These are phyloP conservation scores for Penicillium sp. DNA, from an alignment of 2,329 filamentous ascomycete genomes.

Conservation along the genomic window DNA sequence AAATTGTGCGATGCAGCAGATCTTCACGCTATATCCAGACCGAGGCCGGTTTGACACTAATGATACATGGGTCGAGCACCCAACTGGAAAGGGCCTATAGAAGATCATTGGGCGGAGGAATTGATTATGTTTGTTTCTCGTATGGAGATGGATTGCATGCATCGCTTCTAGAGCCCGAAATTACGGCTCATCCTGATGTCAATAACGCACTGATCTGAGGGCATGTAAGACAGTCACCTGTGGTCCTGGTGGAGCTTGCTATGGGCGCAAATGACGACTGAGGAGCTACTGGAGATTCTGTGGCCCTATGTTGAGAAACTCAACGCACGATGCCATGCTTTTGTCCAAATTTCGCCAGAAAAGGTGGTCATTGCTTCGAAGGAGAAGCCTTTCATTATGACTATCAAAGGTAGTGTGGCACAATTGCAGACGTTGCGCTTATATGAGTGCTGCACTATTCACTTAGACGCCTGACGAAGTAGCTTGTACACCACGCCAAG, in stretches of 20 bases:
- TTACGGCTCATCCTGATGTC: slow-evolving; percentile 18
- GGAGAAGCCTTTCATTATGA: slow-evolving; percentile 20
- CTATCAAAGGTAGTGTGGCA: slow-evolving; percentile 20
- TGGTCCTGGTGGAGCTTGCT: slow-evolving; percentile 22
- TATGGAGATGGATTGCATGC: slow-evolving; percentile 25
- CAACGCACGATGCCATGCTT: slow-evolving; percentile 18
- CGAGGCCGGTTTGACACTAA: slow-evolving; percentile 19
- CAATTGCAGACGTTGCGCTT: slow-evolving; percentile 11
- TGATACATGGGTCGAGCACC: slow-evolving; percentile 26
- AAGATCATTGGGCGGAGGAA: slow-evolving; percentile 25
- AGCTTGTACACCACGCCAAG: not conserved
- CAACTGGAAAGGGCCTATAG: slow-evolving; percentile 22
- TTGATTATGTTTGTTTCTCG: slow-evolving; percentile 15
- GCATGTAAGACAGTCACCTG: slow-evolving; percentile 16
- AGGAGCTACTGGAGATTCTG: slow-evolving; percentile 3
- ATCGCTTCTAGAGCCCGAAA: slow-evolving; percentile 22
- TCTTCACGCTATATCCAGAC: slow-evolving; percentile 22
- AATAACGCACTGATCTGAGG: slow-evolving; percentile 25
- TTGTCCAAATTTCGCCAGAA: slow-evolving; percentile 15
- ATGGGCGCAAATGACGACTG: slow-evolving; percentile 2
- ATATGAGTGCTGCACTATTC: slow-evolving; percentile 12
- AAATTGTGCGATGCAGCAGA: slow-evolving; percentile 15
- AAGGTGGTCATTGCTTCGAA: slow-evolving; percentile 16
- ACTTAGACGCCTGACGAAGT: not conserved
- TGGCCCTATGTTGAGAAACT: slow-evolving; percentile 18